Base-by-base conservation (phyloP, 225 moss, liverwort and hornwort genomes). In the Rhytidiadelphus loreus region DNA sequence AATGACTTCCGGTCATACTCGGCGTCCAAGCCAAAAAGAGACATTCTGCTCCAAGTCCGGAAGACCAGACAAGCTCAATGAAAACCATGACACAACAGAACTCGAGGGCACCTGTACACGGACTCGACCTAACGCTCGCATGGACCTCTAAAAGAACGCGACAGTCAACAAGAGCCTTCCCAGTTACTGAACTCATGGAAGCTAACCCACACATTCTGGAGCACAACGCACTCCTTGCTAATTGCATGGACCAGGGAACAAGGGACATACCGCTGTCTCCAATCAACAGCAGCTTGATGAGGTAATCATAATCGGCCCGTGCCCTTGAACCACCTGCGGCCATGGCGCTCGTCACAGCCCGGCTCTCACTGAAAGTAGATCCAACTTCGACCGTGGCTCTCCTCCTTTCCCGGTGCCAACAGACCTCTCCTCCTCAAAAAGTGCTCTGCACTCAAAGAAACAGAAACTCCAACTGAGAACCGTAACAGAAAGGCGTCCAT, bases 291-390 rank as follows among this genome's bases (percentile, higher is more conserved):
- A 98, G 94, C 95, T 98, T 98, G 94, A 98, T 96, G 86, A 98
- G 98, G 79, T 98, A 98, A 92, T 98, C 98, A 79, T 98, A 98
- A 95, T 98, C 98, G 83, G 97, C 98, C 90, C 98, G 95, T 81
- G 95, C 94, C 93, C 98, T 95, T 77, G 96, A 93, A 93, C 97
- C 96, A 82, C 96, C 98, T 85, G 98, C 91, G 89, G 98, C 97
- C 98, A 98, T 98, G 89, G 83, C 83, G 84, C 90, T 80, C 71
- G 65, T 62, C 65, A 87, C 87, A 92, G 80, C 55, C 69, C 70
- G 61, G 35, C 84, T 25, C 86, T 76, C 74, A 73, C 44, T 44
- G 78, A 53, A 77, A 82, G 83, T 14, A 90, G 89, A 90, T 93
- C 89, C 83, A 77, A 86, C 87, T 78, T 7, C 90, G 25, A 85